These are phyloP conservation scores for Lithospermum erythrorhizon DNA, from an alignment of 257 asterid species.

Conservation along the genomic window DNA sequence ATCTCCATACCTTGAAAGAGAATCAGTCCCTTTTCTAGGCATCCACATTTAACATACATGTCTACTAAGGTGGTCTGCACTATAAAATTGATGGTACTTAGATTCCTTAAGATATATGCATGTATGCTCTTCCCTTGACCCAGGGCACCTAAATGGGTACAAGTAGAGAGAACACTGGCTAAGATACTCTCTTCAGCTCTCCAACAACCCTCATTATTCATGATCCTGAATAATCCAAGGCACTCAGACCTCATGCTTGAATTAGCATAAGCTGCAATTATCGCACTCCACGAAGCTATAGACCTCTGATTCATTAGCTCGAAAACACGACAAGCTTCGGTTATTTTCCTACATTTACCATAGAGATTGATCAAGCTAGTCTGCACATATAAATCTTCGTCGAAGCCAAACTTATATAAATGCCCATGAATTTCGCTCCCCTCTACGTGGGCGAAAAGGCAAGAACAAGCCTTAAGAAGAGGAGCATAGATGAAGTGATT, in stretches of 20 bases:
- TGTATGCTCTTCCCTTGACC: constrained; percentile 51
- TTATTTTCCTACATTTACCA: constrained; percentile 51
- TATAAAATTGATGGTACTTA: constrained; percentile 54
- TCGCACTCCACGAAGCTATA: constrained; percentile 82
- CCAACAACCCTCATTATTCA: constrained; percentile 39
- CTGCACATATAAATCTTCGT: constrained; percentile 52
- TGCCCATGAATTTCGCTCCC: constrained; percentile 77
- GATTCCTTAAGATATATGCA: constrained; percentile 47
- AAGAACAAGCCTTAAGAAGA: constrained; percentile 49
- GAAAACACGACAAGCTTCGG: constrained; percentile 32
- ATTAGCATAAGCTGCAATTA: constrained; percentile 52
- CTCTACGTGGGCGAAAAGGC: constrained; percentile 18
- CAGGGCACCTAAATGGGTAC: constrained; percentile 48
- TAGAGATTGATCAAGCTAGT: constrained; percentile 68
- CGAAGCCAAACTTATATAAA: constrained; percentile 39
- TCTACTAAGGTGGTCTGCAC: constrained; percentile 53
- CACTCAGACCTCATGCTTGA: constrained; percentile 57
- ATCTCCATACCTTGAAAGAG: constrained; percentile 32
- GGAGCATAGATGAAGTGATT: constrained; percentile 60
- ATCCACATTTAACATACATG: constrained; percentile 66
- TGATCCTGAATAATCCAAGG: constrained; percentile 30
- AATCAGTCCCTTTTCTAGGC: constrained; percentile 41
- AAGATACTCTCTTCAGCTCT: constrained; percentile 72
- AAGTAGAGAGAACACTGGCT: constrained; percentile 67
- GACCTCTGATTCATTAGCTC: constrained; percentile 42